Evolutionary conservation across 2,329 filamentous ascomycete genomes (phyloP).

Genomic region (Pseudovirgaria hyperparasitica): DNA sequence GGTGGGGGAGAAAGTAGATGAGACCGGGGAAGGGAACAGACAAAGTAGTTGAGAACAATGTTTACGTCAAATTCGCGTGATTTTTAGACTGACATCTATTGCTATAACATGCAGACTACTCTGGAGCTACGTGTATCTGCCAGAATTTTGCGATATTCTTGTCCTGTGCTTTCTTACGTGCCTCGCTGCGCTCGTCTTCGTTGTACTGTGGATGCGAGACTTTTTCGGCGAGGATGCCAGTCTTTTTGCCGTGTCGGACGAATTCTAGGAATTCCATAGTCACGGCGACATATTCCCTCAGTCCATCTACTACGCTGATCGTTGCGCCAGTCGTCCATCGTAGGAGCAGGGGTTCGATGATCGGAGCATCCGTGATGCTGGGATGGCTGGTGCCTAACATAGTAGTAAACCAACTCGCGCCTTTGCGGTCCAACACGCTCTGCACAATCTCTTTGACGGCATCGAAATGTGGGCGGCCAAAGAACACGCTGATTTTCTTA

Average conservation of each 20-base stretch:
- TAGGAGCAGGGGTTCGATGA: conserved; percentile 49
- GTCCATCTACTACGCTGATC: conserved; percentile 42
- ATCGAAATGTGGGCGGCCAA: conserved; percentile 48
- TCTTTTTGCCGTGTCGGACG: conserved; percentile 28
- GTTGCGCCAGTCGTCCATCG: conserved; percentile 49
- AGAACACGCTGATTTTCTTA: conserved; percentile 42
- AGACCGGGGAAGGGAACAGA: conserved; percentile 5
- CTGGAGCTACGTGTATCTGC: too few relatives aligned
- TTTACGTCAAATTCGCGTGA: too few relatives aligned
- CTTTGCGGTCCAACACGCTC: conserved; percentile 30
- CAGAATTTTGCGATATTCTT: too few relatives aligned
- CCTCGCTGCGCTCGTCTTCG: conserved; percentile 7
- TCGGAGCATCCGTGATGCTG: conserved; percentile 52
- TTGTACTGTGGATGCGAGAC: conserved; percentile 29
- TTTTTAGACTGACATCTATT: too few relatives aligned
- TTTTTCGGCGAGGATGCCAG: conserved; percentile 34
- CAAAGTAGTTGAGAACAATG: too few relatives aligned
- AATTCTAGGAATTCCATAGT: conserved; percentile 46
- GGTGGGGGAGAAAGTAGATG: conserved; percentile 37
- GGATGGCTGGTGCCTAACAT: conserved; percentile 40
- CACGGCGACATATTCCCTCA: conserved; percentile 48
- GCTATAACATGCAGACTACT: too few relatives aligned
- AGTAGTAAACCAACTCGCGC: conserved; percentile 32
- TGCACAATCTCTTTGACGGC: conserved; percentile 45
- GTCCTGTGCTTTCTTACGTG: too few relatives aligned